These are phyloP conservation scores for Keithomyces neogunnii DNA, from an alignment of 2,329 filamentous ascomycete species.

Conservation along the genomic window DNA sequence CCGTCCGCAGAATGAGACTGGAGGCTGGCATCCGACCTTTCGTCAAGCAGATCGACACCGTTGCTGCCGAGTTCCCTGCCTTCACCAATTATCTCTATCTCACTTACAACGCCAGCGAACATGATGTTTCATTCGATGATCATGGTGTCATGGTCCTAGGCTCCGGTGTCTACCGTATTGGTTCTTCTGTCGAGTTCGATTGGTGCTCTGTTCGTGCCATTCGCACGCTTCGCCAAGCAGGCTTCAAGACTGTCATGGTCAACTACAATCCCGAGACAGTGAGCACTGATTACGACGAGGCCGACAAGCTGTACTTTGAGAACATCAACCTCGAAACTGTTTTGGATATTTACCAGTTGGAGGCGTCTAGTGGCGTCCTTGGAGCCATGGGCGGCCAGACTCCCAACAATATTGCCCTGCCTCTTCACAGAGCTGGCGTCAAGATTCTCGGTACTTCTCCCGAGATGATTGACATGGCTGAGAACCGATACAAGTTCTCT, in stretches of 20 bases:
- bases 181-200: conserved; percentile 96
- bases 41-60: conserved; percentile 98
- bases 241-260: conserved; percentile 93
- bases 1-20: conserved; percentile 74
- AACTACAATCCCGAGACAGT: conserved; percentile 92
- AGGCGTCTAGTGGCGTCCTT: conserved; percentile 74
- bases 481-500: conserved; percentile 98
- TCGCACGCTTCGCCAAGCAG: conserved; percentile 74
- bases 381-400: conserved; percentile 97
- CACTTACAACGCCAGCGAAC: conserved; percentile 86
- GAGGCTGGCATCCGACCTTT: conserved; percentile 80
- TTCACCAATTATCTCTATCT: conserved; percentile 94
- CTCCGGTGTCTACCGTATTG: conserved; percentile 93
- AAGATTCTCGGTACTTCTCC: conserved; percentile 93
- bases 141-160: conserved; percentile 94
- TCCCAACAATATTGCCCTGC: conserved; percentile 93
- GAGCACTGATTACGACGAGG: conserved; percentile 86
- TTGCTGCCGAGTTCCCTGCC: conserved; percentile 92
- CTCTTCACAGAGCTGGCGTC: conserved; percentile 79
- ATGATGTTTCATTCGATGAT: conserved; percentile 78
- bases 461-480: conserved; percentile 96
- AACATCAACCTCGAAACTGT: conserved; percentile 87
- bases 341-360: conserved; percentile 86
- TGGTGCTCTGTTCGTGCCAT: conserved; percentile 97
- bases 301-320: conserved; percentile 91